These are phyloP conservation scores for Ogataea thermomethanolica DNA, from an alignment of 805 yeast species.

Conservation along the genomic window DNA sequence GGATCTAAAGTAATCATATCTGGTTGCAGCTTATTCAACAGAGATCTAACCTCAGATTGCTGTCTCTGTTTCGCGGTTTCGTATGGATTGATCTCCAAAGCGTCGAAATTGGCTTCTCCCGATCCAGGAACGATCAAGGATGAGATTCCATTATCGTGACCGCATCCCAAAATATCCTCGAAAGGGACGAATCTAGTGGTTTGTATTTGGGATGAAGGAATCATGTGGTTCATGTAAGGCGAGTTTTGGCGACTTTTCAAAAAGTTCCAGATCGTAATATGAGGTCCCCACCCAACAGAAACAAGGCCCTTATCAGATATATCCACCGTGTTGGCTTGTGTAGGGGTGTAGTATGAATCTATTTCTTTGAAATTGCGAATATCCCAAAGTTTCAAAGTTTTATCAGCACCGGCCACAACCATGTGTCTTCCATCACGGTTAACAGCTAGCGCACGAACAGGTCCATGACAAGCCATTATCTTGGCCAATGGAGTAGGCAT, in stretches of 20 bases:
- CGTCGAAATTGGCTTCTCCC: slow-evolving; percentile 97
- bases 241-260: slow-evolving; percentile 64
- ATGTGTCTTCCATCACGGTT: slow-evolving; percentile 92
- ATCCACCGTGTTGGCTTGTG: slow-evolving; percentile 77
- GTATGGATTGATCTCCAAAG: slow-evolving; percentile 88
- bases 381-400: slow-evolving; percentile 87
- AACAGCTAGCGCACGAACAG: slow-evolving; percentile 77
- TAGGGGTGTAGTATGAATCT: slow-evolving; percentile 69
- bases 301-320: slow-evolving; percentile 86
- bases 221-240: slow-evolving; percentile 89
- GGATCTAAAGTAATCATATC: slow-evolving; percentile 94
- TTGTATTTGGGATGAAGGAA: slow-evolving; percentile 73
- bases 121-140: slow-evolving; percentile 92
- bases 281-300: slow-evolving; percentile 94
- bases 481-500: slow-evolving; percentile 83
- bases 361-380: slow-evolving; percentile 75
- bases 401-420: slow-evolving; percentile 91
- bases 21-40: slow-evolving; percentile 84
- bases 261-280: slow-evolving; percentile 88
- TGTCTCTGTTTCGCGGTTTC: slow-evolving; percentile 92
- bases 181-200: slow-evolving; percentile 79
- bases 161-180: slow-evolving; percentile 93
- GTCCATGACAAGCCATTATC: slow-evolving; percentile 78
- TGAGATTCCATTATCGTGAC: slow-evolving; percentile 74
- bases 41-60: slow-evolving; percentile 80